Evolutionary conservation across 495 filamentous ascomycete species (phyloP).

Genomic region (Penicillium flavigenum): DNA sequence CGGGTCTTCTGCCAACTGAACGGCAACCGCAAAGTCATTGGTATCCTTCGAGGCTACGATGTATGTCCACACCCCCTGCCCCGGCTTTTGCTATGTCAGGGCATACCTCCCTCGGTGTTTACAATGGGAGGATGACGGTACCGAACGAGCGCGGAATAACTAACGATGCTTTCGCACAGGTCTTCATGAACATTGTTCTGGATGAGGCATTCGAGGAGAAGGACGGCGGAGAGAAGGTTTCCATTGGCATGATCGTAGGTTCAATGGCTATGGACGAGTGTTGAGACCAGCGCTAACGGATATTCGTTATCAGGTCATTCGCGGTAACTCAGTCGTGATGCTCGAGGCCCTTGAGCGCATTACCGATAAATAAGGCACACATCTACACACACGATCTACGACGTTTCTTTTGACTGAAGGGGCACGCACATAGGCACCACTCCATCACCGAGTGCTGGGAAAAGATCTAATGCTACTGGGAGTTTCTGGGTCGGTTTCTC

Average conservation of each 20-base stretch:
- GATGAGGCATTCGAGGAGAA: conserved; percentile 98
- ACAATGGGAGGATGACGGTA: neutral
- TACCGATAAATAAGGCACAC: conserved; percentile 45
- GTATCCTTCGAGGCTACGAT: conserved; percentile 92
- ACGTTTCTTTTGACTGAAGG: conserved; percentile 23
- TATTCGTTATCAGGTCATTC: conserved; percentile 57
- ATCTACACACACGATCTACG: conserved; percentile 17
- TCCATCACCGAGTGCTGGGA: conserved; percentile 17
- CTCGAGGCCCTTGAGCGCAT: conserved; percentile 73
- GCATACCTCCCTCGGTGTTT: neutral
- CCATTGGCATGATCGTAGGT: conserved; percentile 89
- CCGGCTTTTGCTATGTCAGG: rapidly evolving
- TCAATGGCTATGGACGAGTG: neutral
- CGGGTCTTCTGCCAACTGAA: conserved; percentile 96
- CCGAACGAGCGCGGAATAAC: neutral
- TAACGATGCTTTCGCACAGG: conserved; percentile 51
- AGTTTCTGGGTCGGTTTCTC: conserved; percentile 46
- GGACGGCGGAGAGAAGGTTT: conserved; percentile 83
- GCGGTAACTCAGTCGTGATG: conserved; percentile 96
- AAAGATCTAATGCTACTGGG: conserved; percentile 38
- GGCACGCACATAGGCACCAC: conserved; percentile 21
- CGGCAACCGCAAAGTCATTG: conserved; percentile 95
- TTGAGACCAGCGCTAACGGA: conserved; percentile 9
- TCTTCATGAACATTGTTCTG: conserved; percentile 97
- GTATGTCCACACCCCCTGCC: conserved; percentile 51